Conservation (phyloP, 2,329 filamentous ascomycete species). For the Aureobasidium subglaciale region DNA sequence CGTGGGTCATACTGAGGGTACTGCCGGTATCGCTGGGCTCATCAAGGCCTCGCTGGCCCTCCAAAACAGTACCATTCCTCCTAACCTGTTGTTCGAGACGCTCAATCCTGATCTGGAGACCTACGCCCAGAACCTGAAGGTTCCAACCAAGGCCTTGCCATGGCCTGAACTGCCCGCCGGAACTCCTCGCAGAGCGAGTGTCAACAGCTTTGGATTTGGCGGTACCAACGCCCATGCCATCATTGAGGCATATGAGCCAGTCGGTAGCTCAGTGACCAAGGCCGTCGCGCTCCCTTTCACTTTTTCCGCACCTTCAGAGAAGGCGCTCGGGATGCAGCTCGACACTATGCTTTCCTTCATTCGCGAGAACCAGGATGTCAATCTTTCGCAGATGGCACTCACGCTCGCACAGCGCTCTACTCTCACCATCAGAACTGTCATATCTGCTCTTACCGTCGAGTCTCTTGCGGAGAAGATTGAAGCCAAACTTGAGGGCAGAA, state of each 20-base stretch:
- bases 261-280: constrained; percentile 46
- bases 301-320: constrained; percentile 22
- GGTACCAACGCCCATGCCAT: constrained; percentile 26
- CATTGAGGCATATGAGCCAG: constrained; percentile 24
- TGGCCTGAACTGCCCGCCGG: constrained; percentile 40
- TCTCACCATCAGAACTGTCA: background rate
- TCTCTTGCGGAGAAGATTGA: background rate
- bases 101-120: background rate
- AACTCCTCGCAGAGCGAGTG: background rate
- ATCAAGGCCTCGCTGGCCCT: constrained; percentile 29
- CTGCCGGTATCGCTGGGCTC: constrained; percentile 35
- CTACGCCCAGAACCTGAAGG: background rate
- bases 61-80: constrained; percentile 22
- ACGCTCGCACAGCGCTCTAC: background rate
- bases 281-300: constrained; percentile 17
- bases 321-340: constrained; percentile 22
- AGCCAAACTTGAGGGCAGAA: background rate
- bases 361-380: background rate
- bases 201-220: constrained; percentile 25
- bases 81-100: constrained; percentile 17
- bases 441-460: background rate
- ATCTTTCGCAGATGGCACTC: background rate
- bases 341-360: constrained; percentile 22
- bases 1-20: constrained; percentile 44
- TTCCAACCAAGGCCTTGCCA: background rate